These are phyloP conservation scores for Raddia guianensis DNA, from an alignment of 176 grass and related monocot genomes.

Conservation along the genomic window DNA sequence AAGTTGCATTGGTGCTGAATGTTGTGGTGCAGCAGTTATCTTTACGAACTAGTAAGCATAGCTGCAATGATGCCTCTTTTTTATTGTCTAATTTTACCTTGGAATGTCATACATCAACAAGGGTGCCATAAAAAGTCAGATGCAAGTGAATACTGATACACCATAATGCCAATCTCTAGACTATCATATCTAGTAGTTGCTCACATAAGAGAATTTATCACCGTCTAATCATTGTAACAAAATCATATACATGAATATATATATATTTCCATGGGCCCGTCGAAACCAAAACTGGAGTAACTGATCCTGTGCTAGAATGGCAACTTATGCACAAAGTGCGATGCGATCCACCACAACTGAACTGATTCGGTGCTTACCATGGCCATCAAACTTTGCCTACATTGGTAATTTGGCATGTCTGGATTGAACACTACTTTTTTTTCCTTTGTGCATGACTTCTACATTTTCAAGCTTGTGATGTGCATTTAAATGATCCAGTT, in stretches of 20 bases:
- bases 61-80: slow-evolving; percentile 18
- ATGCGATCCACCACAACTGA: slow-evolving; percentile 26
- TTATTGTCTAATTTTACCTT: background rate
- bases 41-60: background rate
- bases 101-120: background rate
- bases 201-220: slow-evolving; percentile 2
- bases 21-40: slow-evolving; percentile 7
- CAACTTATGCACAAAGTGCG: slow-evolving; percentile 5
- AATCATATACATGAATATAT: slow-evolving; percentile 10
- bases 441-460: slow-evolving; percentile 23
- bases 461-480: slow-evolving; percentile 1
- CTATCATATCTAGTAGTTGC: background rate
- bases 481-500: background rate
- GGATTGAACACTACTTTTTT: background rate
- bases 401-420: background rate
- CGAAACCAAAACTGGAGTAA: background rate
- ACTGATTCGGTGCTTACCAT: slow-evolving; percentile 24
- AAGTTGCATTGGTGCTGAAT: background rate
- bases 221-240: background rate
- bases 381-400: background rate
- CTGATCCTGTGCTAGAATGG: slow-evolving; percentile 14
- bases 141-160: background rate
- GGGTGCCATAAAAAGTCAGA: slow-evolving; percentile 12
- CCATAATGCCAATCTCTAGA: background rate
- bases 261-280: background rate